phyloP scores from a whole-genome alignment of 1,284 basidiomycete species.

The Cutaneotrichosporon daszewskae region DNA sequence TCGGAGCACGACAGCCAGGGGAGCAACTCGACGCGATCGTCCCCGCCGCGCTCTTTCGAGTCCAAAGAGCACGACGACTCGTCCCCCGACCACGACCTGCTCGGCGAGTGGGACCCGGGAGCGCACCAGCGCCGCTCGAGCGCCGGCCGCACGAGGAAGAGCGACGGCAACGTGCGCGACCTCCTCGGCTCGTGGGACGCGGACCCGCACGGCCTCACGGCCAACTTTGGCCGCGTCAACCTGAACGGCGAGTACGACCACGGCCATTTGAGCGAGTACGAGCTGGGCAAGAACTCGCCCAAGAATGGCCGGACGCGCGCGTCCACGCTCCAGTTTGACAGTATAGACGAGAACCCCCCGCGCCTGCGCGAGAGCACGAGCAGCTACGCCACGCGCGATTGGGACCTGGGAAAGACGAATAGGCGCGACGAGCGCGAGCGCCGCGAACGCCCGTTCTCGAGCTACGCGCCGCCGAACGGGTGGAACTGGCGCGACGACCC shows the following conservation, averaged over 20 bases:
- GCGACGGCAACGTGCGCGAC: slow-evolving; percentile 14
- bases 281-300: too few relatives aligned
- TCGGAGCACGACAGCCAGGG: slow-evolving; percentile 7
- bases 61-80: too few relatives aligned
- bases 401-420: slow-evolving; percentile 2
- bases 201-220: slow-evolving; percentile 29
- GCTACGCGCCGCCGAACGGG: neutral
- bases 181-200: slow-evolving; percentile 35
- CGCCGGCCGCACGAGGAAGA: slow-evolving; percentile 10
- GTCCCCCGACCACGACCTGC: neutral
- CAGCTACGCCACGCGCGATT: slow-evolving; percentile 9
- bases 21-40: too few relatives aligned
- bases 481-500: slow-evolving; percentile 3
- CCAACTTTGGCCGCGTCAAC: slow-evolving; percentile 26
- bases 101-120: neutral
- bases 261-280: too few relatives aligned
- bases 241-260: slow-evolving; percentile 5
- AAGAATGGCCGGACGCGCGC: too few relatives aligned
- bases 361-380: slow-evolving; percentile 10
- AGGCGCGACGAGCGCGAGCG: too few relatives aligned
- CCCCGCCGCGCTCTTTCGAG: too few relatives aligned
- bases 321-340: slow-evolving; percentile 5
- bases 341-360: slow-evolving; percentile 11
- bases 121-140: slow-evolving; percentile 20
- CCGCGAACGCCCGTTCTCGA: slow-evolving; percentile 8